Evolutionary conservation across 768 basidiomycete species (phyloP), one percentile per base, ranked within the genome.

Genomic region (Rhizopogon vulgaris): DNA sequence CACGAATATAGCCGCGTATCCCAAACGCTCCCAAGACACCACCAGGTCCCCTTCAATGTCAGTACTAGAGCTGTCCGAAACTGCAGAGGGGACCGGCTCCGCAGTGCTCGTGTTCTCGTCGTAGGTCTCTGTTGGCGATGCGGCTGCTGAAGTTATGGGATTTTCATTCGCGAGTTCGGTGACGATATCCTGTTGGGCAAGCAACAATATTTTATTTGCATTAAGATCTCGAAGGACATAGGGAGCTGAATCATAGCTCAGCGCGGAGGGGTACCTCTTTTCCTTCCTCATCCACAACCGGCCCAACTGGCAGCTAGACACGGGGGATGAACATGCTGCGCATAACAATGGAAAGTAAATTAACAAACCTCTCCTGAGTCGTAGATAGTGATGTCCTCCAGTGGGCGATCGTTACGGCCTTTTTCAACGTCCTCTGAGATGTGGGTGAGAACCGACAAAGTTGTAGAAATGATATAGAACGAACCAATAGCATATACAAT

Each of bases 211-310:
- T 77, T 77, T 77, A 82, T 83, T 78, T 65, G 70, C 70, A 75
- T 69, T 64, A 67, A 52, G 67, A 57, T 65, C 64, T 72, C 69
- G 66, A 46, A 60, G 56, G 61, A 64, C 55, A 65, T 50, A 32
- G 52, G 60, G 63, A 69, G 73, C 73, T 64, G 65, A 63, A 69
- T 85, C 80, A 97, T 67, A 97, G 92, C 83, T 98, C 95, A 81
- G 81, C 87, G 66, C 83, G 92, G 62, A 90, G 71, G 72, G 93
- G 94, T 83, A 95, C 91, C 90, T 95, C 76, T 56, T 90, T 85
- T 65, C 84, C 88, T 50, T 86, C 78, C 51, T 70, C 71, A 56
- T 87, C 86, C 46, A 75, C 68, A 41, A 68, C 75, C 34, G 73
- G 49, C 52, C 86, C 83, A 28, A 84, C 57, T 12, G 67, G 69